A percentile compares a stretch with the other conserved stretches of the same genome.
Evolutionary conservation across 2,329 filamentous ascomycete genomes (phyloP).

Genomic region (Arthrobotrys sinensis): DNA sequence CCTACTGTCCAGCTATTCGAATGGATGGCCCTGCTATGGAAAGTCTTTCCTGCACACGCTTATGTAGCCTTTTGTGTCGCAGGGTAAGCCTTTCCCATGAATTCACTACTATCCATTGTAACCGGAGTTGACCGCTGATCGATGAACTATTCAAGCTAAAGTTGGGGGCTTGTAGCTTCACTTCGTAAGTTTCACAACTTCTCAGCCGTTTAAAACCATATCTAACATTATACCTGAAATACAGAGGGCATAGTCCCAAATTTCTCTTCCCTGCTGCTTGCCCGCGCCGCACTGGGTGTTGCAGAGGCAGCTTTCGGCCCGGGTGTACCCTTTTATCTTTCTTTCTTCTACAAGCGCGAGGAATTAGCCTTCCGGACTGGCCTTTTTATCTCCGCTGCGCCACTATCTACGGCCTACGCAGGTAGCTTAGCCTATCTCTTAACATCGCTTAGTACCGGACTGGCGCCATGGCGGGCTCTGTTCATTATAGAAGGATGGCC

Average conservation of each 20-base stretch:
- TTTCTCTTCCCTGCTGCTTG: constrained; percentile 69
- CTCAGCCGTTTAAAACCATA: neutral
- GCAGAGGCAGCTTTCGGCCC: constrained; percentile 76
- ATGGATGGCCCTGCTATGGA: constrained; percentile 77
- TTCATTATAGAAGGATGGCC: constrained; percentile 78
- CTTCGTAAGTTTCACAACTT: constrained; percentile 62
- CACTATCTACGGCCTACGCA: constrained; percentile 85
- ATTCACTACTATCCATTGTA: neutral
- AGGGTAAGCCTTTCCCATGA: constrained; percentile 59
- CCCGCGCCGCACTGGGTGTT: constrained; percentile 75
- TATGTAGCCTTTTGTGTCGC: constrained; percentile 69
- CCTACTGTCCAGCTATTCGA: constrained; percentile 70
- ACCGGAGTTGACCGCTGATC: constrained; percentile 40
- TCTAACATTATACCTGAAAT: constrained; percentile 45
- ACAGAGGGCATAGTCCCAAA: constrained; percentile 64
- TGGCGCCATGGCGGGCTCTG: constrained; percentile 77
- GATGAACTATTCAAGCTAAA: constrained; percentile 60
- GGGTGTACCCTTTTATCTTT: constrained; percentile 76
- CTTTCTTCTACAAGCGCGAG: constrained; percentile 76
- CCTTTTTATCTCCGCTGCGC: constrained; percentile 84
- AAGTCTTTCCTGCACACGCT: constrained; percentile 74
- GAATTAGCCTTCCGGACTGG: constrained; percentile 90
- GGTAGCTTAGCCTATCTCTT: constrained; percentile 78
- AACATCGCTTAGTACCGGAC: constrained; percentile 72
- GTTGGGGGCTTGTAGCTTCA: constrained; percentile 64